Base-by-base conservation (phyloP, 345 rosid species). In the Raphanus raphanistrum region DNA sequence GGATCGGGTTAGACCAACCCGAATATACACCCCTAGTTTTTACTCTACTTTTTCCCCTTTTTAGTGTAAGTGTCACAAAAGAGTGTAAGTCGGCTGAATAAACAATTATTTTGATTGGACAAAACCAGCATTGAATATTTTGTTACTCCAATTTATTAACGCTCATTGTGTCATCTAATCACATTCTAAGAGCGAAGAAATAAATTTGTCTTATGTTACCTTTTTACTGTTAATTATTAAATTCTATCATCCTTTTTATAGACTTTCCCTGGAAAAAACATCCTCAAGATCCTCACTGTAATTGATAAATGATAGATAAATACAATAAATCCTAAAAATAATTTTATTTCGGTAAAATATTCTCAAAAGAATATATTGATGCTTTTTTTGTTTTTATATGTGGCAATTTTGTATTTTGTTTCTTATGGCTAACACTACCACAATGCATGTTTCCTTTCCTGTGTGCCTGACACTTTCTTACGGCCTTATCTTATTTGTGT, bases 361-460 rank as follows among this genome's bases (percentile, higher is more conserved):
- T 13, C 48, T 3, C 48, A 41, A 10, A 35, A 70, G 65, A 63
- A 71, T 63, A 50, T 64, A 21, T 71, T 31, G 25, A 57, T 84
- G 82, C 8, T 8, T 8, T 63, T 66, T 69, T 66, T 76, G 63
- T 58, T 58, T 58, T 26, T 58, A 58, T 26, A 11, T 58, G 32
- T 58, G 8, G n/a, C 63, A 58, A 58, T 58, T 26, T 73, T 33
- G 74, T 67, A 67, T 66, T 73, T 73, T 79, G 78, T 73, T 79
- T 79, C 75, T 73, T 74, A 27, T 50, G 62, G 78, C 66, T 68
- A 68, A 68, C 79, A 74, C 68, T 61, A 70, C 60, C 78, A 73
- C 74, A 79, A 74, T 79, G 82, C 82, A 79, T 79, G 82, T 79
- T 79, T 79, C 78, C 79, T 68, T 68, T 68, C 71, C 54, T 62